Evolutionary conservation across 202 grass and related monocot species (phyloP).

Genomic region (Thinopyrum obtusiflorum): DNA sequence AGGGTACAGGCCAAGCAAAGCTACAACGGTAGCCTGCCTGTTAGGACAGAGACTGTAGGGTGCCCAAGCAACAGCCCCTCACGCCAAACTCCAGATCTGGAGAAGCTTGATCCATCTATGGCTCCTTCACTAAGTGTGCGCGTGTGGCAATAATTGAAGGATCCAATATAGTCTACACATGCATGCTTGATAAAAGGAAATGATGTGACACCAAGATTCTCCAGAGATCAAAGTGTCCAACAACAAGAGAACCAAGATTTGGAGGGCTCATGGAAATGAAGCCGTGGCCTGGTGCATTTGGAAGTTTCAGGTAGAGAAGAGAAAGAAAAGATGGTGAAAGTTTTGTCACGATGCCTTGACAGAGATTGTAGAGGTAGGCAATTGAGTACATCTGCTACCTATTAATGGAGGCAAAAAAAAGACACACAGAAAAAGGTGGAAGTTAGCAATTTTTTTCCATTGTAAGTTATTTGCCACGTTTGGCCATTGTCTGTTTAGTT

Average conservation of each 20-base stretch:
- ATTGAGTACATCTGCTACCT: neutral
- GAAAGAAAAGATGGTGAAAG: neutral
- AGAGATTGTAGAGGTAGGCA: neutral
- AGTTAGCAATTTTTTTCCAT: neutral
- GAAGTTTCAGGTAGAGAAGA: neutral
- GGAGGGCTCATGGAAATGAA: slow-evolving; percentile 15
- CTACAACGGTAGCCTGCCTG: slow-evolving; percentile 17
- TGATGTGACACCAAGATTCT: slow-evolving; percentile 27
- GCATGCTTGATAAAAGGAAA: slow-evolving; percentile 8
- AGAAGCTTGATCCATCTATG: neutral
- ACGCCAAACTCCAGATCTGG: slow-evolving; percentile 36
- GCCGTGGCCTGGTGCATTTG: neutral
- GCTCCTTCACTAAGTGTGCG: slow-evolving; percentile 2
- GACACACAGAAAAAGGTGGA: neutral
- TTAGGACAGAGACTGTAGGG: slow-evolving; percentile 11
- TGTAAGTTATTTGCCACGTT: neutral
- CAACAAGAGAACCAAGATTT: slow-evolving; percentile 16
- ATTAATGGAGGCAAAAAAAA: neutral
- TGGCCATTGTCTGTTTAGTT: neutral
- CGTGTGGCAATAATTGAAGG: slow-evolving; percentile 40
- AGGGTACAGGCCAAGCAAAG: slow-evolving; percentile 3
- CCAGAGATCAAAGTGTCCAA: slow-evolving; percentile 5
- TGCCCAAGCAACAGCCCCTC: slow-evolving; percentile 30
- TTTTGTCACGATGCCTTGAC: neutral
- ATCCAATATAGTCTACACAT: slow-evolving; percentile 8